These are phyloP conservation scores for Henningerozyma blattae DNA, from an alignment of 805 yeast genomes.

Conservation along the genomic window DNA sequence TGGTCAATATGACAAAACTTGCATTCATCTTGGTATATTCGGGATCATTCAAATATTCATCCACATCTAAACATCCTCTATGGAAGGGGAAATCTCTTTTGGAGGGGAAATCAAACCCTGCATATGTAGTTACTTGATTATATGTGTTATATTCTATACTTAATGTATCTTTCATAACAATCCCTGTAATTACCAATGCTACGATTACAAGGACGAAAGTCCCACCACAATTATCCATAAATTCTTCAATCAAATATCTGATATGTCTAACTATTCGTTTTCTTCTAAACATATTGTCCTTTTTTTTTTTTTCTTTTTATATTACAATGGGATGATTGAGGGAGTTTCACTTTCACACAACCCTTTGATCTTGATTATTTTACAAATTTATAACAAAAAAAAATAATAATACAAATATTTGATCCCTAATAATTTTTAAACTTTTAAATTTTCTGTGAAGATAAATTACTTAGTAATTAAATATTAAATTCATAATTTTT, in stretches of 20 bases:
- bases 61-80: slow-evolving; percentile 44
- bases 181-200: slow-evolving; percentile 3
- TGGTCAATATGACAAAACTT: slow-evolving; percentile 69
- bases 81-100: slow-evolving; percentile 35
- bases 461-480: no score
- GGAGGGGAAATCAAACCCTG: slow-evolving; percentile 11
- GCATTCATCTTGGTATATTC: slow-evolving; percentile 54
- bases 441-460: no score
- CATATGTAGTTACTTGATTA: slow-evolving; percentile 2
- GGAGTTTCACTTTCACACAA: no score
- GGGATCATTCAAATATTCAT: slow-evolving; percentile 18
- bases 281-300: no score
- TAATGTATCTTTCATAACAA: slow-evolving; percentile 1
- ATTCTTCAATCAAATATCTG: neutral
- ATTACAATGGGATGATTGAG: no score
- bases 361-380: no score
- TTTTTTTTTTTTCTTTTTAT: no score
- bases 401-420: no score
- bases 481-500: no score
- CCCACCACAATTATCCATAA: slow-evolving; percentile 2
- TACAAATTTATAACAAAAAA: no score
- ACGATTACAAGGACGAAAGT: slow-evolving; percentile 1
- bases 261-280: neutral
- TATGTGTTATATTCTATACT: neutral
- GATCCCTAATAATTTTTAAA: no score